Conservation (phyloP, 345 rosid genomes). For the Corymbia maculata region DNA sequence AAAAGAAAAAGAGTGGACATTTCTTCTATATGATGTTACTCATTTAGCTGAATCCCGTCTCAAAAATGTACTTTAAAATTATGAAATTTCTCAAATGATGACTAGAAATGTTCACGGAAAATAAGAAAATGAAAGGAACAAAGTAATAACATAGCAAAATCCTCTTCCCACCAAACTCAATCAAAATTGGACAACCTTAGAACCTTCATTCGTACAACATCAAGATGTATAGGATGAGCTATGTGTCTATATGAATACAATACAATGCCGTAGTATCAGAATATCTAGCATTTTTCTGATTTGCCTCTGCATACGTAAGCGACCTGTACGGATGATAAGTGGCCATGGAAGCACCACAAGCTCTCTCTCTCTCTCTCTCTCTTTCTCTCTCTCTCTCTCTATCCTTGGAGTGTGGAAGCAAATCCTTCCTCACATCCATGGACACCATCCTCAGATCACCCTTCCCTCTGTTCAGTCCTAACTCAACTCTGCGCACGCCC, state of each 20-base stretch:
- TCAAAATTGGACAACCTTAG: not conserved
- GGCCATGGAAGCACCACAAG: not conserved
- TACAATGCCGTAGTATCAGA: not conserved
- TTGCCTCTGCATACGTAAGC: not conserved
- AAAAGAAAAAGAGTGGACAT: no score
- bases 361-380: not conserved
- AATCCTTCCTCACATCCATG: slow-evolving; percentile 22
- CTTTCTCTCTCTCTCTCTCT: not conserved
- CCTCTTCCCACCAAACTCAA: not conserved
- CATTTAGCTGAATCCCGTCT: no score
- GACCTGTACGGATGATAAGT: not conserved
- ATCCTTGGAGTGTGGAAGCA: not conserved
- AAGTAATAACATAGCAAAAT: not conserved
- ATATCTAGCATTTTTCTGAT: not conserved
- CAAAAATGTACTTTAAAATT: no score
- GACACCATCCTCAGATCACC: slow-evolving; percentile 29
- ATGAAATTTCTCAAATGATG: no score
- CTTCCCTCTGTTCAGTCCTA: slow-evolving; percentile 25
- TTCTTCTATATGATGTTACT: no score
- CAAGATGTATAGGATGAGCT: not conserved
- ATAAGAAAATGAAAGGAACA: no score
- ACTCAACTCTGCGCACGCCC: slow-evolving; percentile 3
- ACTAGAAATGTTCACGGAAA: no score
- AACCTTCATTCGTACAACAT: not conserved
- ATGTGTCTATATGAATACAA: not conserved